These are phyloP conservation scores for Vitis rotundifolia DNA, from an alignment of 164 flowering plant genomes.

Conservation along the genomic window DNA sequence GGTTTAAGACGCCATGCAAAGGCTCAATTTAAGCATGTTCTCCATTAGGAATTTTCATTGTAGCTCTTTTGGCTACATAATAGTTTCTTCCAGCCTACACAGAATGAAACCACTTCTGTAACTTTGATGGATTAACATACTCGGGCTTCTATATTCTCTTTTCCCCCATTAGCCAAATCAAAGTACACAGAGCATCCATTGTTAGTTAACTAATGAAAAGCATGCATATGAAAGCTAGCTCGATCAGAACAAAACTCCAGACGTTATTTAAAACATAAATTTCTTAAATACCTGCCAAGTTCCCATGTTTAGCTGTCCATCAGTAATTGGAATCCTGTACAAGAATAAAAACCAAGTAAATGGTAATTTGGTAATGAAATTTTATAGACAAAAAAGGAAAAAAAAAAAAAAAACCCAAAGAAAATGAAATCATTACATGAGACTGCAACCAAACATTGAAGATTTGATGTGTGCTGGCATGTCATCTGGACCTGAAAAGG, in stretches of 20 bases:
- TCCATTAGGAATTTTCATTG: too few relatives aligned
- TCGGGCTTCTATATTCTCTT: too few relatives aligned
- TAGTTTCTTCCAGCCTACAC: too few relatives aligned
- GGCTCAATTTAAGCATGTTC: too few relatives aligned
- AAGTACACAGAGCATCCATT: too few relatives aligned
- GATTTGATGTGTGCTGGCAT: conserved; percentile 98
- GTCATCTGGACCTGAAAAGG: conserved; percentile 91
- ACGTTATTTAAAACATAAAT: neutral
- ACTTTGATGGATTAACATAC: neutral
- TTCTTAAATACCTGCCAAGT: conserved; percentile 83
- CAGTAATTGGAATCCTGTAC: conserved; percentile 83
- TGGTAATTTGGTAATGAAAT: neutral
- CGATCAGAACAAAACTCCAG: neutral
- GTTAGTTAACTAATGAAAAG: neutral
- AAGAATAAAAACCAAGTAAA: neutral
- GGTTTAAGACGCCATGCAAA: too few relatives aligned
- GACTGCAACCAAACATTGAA: conserved; percentile 85
- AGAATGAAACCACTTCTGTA: neutral
- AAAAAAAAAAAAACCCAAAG: neutral
- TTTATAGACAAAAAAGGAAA: neutral
- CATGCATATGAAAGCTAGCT: neutral
- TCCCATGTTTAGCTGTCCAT: conserved; percentile 91
- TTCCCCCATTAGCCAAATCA: too few relatives aligned
- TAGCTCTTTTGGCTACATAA: too few relatives aligned
- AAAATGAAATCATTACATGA: conserved; percentile 55